phyloP scores from a whole-genome alignment of 148 eudicot species.

The Cornus florida region DNA sequence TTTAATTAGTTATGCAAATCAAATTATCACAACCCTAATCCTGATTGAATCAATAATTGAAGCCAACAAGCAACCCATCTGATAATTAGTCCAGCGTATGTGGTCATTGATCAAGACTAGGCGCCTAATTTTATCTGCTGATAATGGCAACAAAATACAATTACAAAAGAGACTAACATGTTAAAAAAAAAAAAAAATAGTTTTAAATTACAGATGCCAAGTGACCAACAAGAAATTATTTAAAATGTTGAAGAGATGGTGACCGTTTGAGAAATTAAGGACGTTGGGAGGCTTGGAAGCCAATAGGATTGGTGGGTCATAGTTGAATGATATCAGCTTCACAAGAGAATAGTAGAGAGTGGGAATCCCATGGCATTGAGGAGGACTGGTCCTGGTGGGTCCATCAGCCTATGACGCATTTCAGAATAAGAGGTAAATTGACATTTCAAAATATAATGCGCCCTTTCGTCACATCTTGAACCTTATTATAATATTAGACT shows the following conservation, averaged over 20 bases:
- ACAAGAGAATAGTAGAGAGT: neutral
- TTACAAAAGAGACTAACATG: neutral
- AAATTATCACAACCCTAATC: too few relatives aligned
- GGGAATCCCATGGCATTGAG: neutral
- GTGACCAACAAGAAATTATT: neutral
- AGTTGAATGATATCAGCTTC: neutral
- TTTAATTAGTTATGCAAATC: too few relatives aligned
- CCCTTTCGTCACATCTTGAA: neutral
- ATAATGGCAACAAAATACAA: neutral
- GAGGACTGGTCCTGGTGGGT: neutral
- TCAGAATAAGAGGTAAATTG: neutral
- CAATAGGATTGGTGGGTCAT: neutral
- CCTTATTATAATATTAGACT: neutral
- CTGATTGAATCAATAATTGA: neutral
- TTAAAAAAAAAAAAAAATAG: neutral
- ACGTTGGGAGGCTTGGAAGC: constrained; percentile 10
- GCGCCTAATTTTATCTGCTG: neutral
- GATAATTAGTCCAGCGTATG: neutral
- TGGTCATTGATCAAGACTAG: neutral
- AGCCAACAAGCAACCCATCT: neutral
- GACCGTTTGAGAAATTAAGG: constrained; percentile 2
- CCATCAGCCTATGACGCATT: neutral
- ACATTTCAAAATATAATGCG: neutral
- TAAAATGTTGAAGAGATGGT: constrained; percentile 1
- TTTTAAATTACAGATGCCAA: neutral